These are phyloP conservation scores for Stereum hirsutum DNA, from an alignment of 1,284 basidiomycete genomes.

Conservation along the genomic window DNA sequence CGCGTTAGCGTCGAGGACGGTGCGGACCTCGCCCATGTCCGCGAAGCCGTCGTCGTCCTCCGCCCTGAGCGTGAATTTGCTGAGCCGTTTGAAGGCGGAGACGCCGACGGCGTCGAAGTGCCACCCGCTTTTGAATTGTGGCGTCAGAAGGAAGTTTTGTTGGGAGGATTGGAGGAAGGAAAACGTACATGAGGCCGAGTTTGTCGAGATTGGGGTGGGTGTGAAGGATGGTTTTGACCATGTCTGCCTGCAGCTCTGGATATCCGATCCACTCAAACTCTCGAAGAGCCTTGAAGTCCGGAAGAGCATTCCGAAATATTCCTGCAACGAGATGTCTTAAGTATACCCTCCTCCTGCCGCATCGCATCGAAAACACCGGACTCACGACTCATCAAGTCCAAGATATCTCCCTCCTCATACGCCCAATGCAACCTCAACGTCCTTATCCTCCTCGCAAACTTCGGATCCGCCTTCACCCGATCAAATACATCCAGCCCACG, in stretches of 20 bases:
- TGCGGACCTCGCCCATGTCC: slow-evolving; percentile 58
- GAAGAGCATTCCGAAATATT: slow-evolving; percentile 49
- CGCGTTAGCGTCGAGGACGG: slow-evolving; percentile 50
- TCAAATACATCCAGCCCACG: slow-evolving; percentile 57
- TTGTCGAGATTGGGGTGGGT: slow-evolving; percentile 42
- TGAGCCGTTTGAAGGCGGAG: slow-evolving; percentile 45
- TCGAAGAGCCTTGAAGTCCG: slow-evolving; percentile 45
- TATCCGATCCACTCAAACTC: slow-evolving; percentile 70
- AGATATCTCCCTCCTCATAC: slow-evolving; percentile 55
- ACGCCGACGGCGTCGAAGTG: slow-evolving; percentile 64
- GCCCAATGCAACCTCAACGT: slow-evolving; percentile 55
- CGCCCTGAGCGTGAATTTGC: slow-evolving; percentile 54
- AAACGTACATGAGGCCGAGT: slow-evolving; percentile 47
- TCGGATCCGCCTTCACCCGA: slow-evolving; percentile 47
- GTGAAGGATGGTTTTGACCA: slow-evolving; percentile 44
- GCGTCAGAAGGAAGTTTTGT: background rate
- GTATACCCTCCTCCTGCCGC: background rate
- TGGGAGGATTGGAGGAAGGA: slow-evolving; percentile 5
- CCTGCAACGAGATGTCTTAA: slow-evolving; percentile 20
- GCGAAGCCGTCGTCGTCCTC: slow-evolving; percentile 63
- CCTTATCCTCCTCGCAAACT: slow-evolving; percentile 48
- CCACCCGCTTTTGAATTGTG: slow-evolving; percentile 36
- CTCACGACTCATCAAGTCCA: slow-evolving; percentile 52
- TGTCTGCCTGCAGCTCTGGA: slow-evolving; percentile 51
- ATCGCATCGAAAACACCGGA: slow-evolving; percentile 1